These are phyloP conservation scores for Skeletonema potamos DNA, from an alignment of 108 stramenopile species.

Conservation along the genomic window DNA sequence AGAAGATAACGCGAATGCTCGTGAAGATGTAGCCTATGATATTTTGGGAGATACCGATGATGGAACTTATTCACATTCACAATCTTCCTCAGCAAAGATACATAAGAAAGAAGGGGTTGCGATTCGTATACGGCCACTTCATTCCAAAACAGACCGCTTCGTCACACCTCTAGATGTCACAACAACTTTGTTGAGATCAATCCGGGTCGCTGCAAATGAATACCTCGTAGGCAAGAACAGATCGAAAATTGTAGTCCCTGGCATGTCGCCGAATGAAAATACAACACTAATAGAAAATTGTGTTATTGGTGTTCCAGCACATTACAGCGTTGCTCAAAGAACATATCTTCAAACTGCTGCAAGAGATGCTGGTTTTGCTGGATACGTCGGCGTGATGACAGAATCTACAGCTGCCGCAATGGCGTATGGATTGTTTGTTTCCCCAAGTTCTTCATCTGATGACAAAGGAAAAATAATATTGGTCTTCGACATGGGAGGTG, in stretches of 20 bases:
- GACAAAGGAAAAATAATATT: slow-evolving; percentile 50
- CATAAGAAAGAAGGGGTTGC: slow-evolving; percentile 36
- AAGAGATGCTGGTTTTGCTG: slow-evolving; percentile 66
- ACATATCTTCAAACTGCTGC: slow-evolving; percentile 53
- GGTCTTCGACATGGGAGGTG: slow-evolving; percentile 89
- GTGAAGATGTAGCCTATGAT: slow-evolving; percentile 20
- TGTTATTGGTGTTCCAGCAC: slow-evolving; percentile 79
- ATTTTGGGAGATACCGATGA: slow-evolving; percentile 18
- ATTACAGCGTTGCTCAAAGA: slow-evolving; percentile 65
- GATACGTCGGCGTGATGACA: slow-evolving; percentile 58
- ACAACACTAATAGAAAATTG: slow-evolving; percentile 38
- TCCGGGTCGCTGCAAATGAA: slow-evolving; percentile 48
- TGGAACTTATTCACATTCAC: neutral
- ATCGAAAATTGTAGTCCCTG: slow-evolving; percentile 56
- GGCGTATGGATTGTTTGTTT: slow-evolving; percentile 78
- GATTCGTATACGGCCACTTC: slow-evolving; percentile 22
- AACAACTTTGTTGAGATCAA: slow-evolving; percentile 49
- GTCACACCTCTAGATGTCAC: slow-evolving; percentile 59
- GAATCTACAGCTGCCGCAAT: slow-evolving; percentile 86
- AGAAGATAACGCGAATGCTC: neutral
- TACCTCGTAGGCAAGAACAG: slow-evolving; percentile 43
- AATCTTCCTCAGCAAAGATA: neutral
- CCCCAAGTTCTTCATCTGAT: slow-evolving; percentile 12
- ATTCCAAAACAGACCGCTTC: slow-evolving; percentile 6
- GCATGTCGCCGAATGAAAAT: slow-evolving; percentile 8